Percentiles rank a stretch among this genome's conserved stretches.
These are phyloP conservation scores for Solanum corneliomulleri DNA, from an alignment of 257 asterid species.

Conservation along the genomic window DNA sequence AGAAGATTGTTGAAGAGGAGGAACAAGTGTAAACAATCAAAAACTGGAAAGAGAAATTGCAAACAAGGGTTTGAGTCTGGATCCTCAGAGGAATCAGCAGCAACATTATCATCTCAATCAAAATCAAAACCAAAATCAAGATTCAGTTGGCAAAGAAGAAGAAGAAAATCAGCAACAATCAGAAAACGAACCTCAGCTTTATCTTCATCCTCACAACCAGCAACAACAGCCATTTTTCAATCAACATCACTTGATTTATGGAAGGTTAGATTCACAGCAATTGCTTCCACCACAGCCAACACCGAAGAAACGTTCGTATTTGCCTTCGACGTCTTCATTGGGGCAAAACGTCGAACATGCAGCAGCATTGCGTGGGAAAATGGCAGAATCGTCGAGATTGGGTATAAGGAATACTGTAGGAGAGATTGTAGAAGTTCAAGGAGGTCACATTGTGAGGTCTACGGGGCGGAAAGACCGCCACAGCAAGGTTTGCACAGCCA, in stretches of 20 bases:
- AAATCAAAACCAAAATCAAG: constrained; percentile 11
- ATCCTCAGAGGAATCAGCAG: constrained; percentile 56
- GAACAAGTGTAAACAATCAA: constrained; percentile 9
- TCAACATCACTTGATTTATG: constrained; percentile 2
- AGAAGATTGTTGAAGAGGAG: not conserved
- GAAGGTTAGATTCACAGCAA: not conserved
- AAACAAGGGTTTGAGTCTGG: constrained; percentile 74
- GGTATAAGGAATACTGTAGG: constrained; percentile 32
- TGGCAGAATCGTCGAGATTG: constrained; percentile 57
- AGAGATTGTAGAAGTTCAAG: constrained; percentile 89
- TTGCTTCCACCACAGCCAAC: constrained; percentile 14
- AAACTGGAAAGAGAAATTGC: constrained; percentile 58
- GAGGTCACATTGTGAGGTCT: constrained; percentile 97
- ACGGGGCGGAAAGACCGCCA: constrained; percentile 96
- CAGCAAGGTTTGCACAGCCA: constrained; percentile 98
- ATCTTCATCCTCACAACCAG: constrained; percentile 14
- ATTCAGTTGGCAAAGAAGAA: constrained; percentile 7
- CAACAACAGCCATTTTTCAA: constrained; percentile 11
- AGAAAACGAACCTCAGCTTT: not conserved
- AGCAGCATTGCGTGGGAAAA: constrained; percentile 48
- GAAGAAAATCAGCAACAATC: constrained; percentile 6
- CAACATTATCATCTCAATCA: constrained; percentile 20
- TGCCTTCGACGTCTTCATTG: constrained; percentile 24
- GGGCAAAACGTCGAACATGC: constrained; percentile 56
- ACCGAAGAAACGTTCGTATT: constrained; percentile 43